phyloP scores from a whole-genome alignment of 129 eudicot species.

The Mikania micrantha region DNA sequence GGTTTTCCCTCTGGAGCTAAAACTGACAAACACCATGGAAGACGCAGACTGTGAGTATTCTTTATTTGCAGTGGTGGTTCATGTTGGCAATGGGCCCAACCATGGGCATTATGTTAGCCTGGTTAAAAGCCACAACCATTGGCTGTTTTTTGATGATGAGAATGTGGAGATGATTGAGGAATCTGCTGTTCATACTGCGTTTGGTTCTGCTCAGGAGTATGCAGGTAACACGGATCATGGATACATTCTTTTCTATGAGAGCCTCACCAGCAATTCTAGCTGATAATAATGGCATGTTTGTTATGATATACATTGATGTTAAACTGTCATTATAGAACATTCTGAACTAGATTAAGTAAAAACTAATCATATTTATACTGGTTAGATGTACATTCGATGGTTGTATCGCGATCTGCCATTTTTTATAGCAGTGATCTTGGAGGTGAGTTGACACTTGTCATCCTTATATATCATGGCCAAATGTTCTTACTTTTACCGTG shows the following conservation, averaged over 20 bases:
- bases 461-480: neutral
- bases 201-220: conserved; percentile 83
- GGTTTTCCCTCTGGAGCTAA: conserved; percentile 77
- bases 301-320: neutral
- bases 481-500: neutral
- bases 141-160: conserved; percentile 88
- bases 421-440: neutral
- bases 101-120: conserved; percentile 86
- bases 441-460: too few relatives aligned
- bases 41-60: conserved; percentile 71
- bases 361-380: neutral
- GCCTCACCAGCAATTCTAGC: conserved; percentile 30
- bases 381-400: conserved; percentile 26
- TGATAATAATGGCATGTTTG: conserved; percentile 8
- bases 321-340: conserved; percentile 2
- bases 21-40: conserved; percentile 66
- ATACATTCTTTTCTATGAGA: conserved; percentile 74
- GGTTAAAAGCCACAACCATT: conserved; percentile 83
- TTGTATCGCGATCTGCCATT: conserved; percentile 5
- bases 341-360: conserved; percentile 7
- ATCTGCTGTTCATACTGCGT: conserved; percentile 71
- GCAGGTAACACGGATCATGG: conserved; percentile 79
- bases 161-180: conserved; percentile 83
- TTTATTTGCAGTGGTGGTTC: conserved; percentile 75
- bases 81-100: conserved; percentile 25